Percentiles rank a stretch among this genome's conserved stretches.
phyloP scores from a whole-genome alignment of 23 red algal genomes.

The Gracilaria gracilis region DNA sequence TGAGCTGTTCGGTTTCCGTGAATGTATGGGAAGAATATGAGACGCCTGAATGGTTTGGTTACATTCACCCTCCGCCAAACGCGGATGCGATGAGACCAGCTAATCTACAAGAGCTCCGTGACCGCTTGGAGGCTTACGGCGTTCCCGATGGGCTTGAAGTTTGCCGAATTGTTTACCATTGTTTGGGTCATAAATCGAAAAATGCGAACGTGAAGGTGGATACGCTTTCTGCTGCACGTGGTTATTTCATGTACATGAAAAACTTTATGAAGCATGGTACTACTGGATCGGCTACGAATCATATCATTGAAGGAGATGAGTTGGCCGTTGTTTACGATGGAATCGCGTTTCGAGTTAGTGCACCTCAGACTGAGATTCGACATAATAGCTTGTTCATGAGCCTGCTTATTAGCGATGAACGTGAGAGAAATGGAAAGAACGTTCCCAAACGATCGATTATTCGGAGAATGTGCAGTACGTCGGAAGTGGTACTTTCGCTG shows the following conservation, averaged over 20 bases:
- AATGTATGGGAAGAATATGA: conserved; percentile 68
- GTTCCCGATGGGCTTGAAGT: conserved; percentile 52
- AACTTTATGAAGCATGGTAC: conserved; percentile 66
- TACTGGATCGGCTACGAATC: conserved; percentile 23
- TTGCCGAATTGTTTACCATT: conserved; percentile 56
- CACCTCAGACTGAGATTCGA: conserved; percentile 52
- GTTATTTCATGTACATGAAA: conserved; percentile 70
- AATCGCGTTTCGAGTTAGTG: conserved; percentile 47
- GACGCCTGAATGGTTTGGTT: conserved; percentile 64
- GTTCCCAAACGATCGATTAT: conserved; percentile 52
- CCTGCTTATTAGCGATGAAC: conserved; percentile 54
- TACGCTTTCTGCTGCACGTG: conserved; percentile 50
- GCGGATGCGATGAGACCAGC: conserved; percentile 54
- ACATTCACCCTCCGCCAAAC: conserved; percentile 62
- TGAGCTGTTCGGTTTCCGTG: conserved; percentile 57
- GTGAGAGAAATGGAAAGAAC: conserved; percentile 62
- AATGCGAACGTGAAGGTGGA: conserved; percentile 60
- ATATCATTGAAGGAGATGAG: conserved; percentile 54
- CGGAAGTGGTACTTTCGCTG: conserved; percentile 56
- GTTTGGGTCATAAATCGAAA: conserved; percentile 40
- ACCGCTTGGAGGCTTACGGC: conserved; percentile 54
- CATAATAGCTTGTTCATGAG: conserved; percentile 57
- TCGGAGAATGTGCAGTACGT: conserved; percentile 58
- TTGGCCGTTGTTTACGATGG: conserved; percentile 62
- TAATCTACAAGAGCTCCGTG: conserved; percentile 27